phyloP scores from a whole-genome alignment of 1,139 yeast species.

The Blastobotrys capitulatus region DNA sequence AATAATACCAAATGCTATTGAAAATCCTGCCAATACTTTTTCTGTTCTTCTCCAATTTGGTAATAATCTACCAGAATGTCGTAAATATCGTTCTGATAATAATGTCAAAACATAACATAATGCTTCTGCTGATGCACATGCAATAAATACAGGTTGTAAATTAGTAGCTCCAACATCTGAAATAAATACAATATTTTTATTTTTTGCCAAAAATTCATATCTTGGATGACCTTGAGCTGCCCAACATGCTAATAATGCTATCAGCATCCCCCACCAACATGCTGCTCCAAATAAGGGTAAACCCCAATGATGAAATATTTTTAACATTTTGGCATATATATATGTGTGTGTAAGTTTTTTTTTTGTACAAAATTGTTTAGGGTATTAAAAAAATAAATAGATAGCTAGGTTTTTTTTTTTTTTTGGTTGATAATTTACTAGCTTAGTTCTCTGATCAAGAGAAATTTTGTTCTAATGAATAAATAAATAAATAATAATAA shows the following conservation, averaged over 20 bases:
- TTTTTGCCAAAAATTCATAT: constrained; percentile 49
- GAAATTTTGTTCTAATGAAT: too few species aligned
- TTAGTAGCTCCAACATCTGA: constrained; percentile 85
- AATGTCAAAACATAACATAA: constrained; percentile 66
- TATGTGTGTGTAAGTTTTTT: not conserved
- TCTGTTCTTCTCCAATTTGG: constrained; percentile 48
- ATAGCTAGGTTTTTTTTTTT: too few species aligned
- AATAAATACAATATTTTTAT: constrained; percentile 60
- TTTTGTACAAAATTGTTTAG: not conserved
- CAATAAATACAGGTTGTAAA: constrained; percentile 73
- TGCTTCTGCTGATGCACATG: constrained; percentile 77
- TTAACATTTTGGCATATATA: not conserved
- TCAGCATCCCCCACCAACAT: constrained; percentile 76
- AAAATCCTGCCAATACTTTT: constrained; percentile 43
- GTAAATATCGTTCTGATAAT: constrained; percentile 50
- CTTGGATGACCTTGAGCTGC: constrained; percentile 72
- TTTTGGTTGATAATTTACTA: too few species aligned
- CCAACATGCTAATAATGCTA: constrained; percentile 68
- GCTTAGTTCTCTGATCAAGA: too few species aligned
- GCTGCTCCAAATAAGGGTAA: constrained; percentile 53
- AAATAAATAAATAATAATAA: too few species aligned
- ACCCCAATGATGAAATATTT: constrained; percentile 29
- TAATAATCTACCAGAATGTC: constrained; percentile 49
- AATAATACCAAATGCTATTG: constrained; percentile 50
- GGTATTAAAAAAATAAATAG: too few species aligned